These are phyloP conservation scores for Naegleria fowleri DNA, from an alignment of 208 protist genomes.

Conservation along the genomic window DNA sequence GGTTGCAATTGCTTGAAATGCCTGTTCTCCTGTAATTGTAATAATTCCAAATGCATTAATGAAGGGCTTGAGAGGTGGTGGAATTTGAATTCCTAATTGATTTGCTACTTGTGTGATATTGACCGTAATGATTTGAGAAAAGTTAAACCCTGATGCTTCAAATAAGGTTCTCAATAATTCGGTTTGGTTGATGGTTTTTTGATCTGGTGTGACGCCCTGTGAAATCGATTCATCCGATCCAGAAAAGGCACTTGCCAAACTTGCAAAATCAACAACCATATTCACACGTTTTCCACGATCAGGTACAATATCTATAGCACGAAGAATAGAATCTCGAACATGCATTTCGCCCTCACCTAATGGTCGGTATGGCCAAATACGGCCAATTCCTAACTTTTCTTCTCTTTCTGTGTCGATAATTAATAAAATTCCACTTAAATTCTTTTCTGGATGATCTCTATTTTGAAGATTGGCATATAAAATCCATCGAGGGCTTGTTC, in stretches of 20 bases:
- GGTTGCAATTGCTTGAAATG: neutral
- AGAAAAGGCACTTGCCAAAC: conserved; percentile 32
- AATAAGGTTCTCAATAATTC: neutral
- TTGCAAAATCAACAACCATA: conserved; percentile 47
- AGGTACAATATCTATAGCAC: conserved; percentile 53
- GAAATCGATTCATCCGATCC: neutral
- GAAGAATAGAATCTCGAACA: conserved; percentile 58
- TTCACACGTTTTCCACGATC: conserved; percentile 46
- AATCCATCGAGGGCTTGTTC: conserved; percentile 13
- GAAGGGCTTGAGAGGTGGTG: neutral
- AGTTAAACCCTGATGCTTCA: neutral
- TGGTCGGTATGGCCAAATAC: conserved; percentile 65
- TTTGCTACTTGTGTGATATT: conserved; percentile 23
- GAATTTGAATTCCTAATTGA: conserved; percentile 15
- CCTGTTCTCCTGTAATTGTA: conserved; percentile 27
- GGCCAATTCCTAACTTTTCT: conserved; percentile 61
- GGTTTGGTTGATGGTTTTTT: neutral
- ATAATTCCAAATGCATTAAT: conserved; percentile 29
- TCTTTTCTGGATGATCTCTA: neutral
- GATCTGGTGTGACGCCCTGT: neutral
- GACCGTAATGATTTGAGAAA: neutral
- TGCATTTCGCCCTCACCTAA: conserved; percentile 70
- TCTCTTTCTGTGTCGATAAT: conserved; percentile 18
- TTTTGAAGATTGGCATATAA: conserved; percentile 4
- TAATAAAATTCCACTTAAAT: neutral